Evolutionary conservation across 305 asterid species (phyloP), one percentile per base, ranked within the genome.

Genomic region (Ilex paraguariensis): DNA sequence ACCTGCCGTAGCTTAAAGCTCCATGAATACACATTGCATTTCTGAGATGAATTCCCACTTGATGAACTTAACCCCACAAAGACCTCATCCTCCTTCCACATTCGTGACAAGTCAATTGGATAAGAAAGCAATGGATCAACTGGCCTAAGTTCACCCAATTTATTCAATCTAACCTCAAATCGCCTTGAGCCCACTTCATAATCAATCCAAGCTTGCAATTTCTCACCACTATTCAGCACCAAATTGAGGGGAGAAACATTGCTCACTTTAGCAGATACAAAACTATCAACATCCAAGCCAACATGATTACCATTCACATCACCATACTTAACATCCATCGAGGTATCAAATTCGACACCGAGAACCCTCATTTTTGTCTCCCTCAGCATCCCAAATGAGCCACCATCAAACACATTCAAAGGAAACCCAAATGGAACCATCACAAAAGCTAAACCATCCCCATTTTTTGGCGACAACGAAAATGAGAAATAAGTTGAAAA

Each of bases 161-260:
- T 77, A 58, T 51, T 79, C 65, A 91, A 55, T 62, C 96, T 83
- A 36, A 91, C 84, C 66, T 88, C 95, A 0, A 91, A 69, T 65
- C 84, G 68, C 57, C 79, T 77, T 28, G 87, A 72, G 61, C 82
- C 82, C 31, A 95, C 88, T 70, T 86, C 95, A 39, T 88, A 91
- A 72, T 86, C 94, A 66, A 91, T 76, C 98, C 98, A 91, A 53
- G 90, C 64, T 63, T 83, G 91, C 57, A 91, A 58, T 67, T 82
- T 88, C 46, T 74, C 84, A 4, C 90, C 95, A 72, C 83, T 74
- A 56, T 68, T 81, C 0, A 88, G 70, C 61, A 56, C 72, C 83
- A 86, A 65, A n/a, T 75, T 70, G 32, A 78, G 6, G 36, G 90
- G 73, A 32, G 97, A 87, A 68, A 68, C 77, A 66, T 92, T 87